Evolutionary conservation across 192 early-diverging fungal species (phyloP).

Genomic region (Martensiomyces pterosporus): DNA sequence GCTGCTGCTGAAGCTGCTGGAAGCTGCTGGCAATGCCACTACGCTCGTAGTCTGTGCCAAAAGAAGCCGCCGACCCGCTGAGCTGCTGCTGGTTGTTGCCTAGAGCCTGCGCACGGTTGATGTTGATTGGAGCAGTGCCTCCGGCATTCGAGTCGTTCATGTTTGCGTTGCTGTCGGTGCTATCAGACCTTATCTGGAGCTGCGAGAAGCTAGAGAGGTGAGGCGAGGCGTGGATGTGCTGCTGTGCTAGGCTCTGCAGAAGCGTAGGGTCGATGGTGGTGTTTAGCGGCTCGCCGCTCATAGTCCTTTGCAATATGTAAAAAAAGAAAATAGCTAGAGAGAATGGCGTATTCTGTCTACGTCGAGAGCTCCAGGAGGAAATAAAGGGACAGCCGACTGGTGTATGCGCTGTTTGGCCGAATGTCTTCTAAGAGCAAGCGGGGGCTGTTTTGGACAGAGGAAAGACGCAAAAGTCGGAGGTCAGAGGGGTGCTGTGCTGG

Average conservation of each 20-base stretch:
- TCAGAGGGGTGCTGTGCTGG: too few species aligned
- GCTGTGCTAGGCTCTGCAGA: slow-evolving; percentile 46
- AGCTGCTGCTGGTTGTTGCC: slow-evolving; percentile 22
- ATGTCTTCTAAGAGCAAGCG: too few species aligned
- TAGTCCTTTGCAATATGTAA: slow-evolving; percentile 22
- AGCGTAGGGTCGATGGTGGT: slow-evolving; percentile 45
- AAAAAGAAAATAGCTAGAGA: background rate
- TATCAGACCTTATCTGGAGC: slow-evolving; percentile 31
- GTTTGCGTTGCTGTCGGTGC: slow-evolving; percentile 6
- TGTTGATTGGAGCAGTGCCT: slow-evolving; percentile 45
- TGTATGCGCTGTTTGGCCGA: too few species aligned
- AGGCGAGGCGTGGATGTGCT: slow-evolving; percentile 27
- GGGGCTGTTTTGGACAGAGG: too few species aligned
- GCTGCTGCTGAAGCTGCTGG: slow-evolving; percentile 51
- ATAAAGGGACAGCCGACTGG: too few species aligned
- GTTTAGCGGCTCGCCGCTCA: slow-evolving; percentile 48
- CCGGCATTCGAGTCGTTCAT: slow-evolving; percentile 30
- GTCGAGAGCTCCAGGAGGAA: slow-evolving; percentile 1
- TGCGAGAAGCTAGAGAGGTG: slow-evolving; percentile 47
- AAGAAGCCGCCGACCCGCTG: slow-evolving; percentile 31
- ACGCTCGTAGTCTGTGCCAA: slow-evolving; percentile 46
- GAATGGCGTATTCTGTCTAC: too few species aligned
- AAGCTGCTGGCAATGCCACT: slow-evolving; percentile 44
- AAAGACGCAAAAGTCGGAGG: too few species aligned
- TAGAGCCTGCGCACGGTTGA: slow-evolving; percentile 18